A percentile compares a stretch with the other conserved stretches of the same genome.
These are phyloP conservation scores for Apiospora phragmitis DNA, from an alignment of 2,329 filamentous ascomycete species.

Conservation along the genomic window DNA sequence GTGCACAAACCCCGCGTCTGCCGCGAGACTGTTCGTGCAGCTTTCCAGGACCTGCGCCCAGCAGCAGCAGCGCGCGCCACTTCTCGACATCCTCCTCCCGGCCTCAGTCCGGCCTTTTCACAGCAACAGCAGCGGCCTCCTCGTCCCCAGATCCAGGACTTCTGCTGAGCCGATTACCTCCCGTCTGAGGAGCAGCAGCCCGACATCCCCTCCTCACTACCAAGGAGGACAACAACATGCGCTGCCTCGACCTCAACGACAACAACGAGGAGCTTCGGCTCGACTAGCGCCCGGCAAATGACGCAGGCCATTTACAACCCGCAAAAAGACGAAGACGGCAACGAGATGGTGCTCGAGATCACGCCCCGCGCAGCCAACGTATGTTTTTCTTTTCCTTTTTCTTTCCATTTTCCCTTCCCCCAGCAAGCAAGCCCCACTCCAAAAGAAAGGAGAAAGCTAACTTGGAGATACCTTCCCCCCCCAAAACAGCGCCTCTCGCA, in stretches of 20 bases:
- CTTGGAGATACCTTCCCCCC: neutral
- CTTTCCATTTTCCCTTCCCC: too few relatives aligned
- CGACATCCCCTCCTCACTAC: neutral
- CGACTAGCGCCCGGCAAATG: constrained; percentile 25
- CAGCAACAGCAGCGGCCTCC: neutral
- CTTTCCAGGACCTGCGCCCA: constrained; percentile 21
- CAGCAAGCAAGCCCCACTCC: neutral
- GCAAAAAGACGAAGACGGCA: constrained; percentile 77
- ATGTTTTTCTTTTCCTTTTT: constrained; percentile 27
- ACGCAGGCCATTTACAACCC: constrained; percentile 67
- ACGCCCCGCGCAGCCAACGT: constrained; percentile 81
- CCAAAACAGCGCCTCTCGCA: constrained; percentile 64
- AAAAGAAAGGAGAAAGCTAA: neutral
- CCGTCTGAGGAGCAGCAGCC: neutral
- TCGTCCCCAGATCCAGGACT: neutral
- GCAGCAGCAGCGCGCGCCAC: constrained; percentile 25
- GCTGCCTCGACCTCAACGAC: neutral
- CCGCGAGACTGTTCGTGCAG: constrained; percentile 33
- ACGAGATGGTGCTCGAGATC: constrained; percentile 81
- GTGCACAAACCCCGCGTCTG: constrained; percentile 20
- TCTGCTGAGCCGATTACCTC: neutral
- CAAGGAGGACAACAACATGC: neutral
- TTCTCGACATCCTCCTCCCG: constrained; percentile 36
- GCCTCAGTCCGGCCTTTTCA: constrained; percentile 21
- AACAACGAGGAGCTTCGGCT: constrained; percentile 7